Evolutionary conservation across 1,284 basidiomycete genomes (phyloP).

Genomic region (Marasmius sp.): DNA sequence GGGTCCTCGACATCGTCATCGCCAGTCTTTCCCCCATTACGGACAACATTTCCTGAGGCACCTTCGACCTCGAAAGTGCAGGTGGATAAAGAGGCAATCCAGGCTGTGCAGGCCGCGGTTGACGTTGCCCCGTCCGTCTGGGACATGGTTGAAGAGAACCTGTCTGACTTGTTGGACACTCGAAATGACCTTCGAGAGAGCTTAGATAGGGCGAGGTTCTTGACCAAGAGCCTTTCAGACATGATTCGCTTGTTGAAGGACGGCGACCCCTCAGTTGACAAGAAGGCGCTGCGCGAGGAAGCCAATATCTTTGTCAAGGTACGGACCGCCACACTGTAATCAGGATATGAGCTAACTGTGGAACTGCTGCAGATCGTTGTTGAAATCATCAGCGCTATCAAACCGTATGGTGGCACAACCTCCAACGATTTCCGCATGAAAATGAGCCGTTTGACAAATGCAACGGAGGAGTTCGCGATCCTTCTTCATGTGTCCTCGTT

Average conservation of each 20-base stretch:
- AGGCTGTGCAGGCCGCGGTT: constrained; percentile 66
- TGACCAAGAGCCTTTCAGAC: constrained; percentile 57
- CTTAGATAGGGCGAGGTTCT: constrained; percentile 53
- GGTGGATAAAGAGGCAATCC: constrained; percentile 69
- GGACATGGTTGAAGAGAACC: constrained; percentile 65
- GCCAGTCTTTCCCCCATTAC: constrained; percentile 27
- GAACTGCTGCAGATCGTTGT: constrained; percentile 56
- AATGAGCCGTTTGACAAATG: constrained; percentile 72
- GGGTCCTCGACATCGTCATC: constrained; percentile 43
- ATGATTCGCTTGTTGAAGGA: constrained; percentile 54
- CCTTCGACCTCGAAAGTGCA: constrained; percentile 51
- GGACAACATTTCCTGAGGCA: constrained; percentile 40
- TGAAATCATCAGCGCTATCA: constrained; percentile 65
- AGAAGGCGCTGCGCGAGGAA: constrained; percentile 63
- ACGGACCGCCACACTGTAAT: constrained; percentile 16
- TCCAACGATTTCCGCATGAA: constrained; percentile 59
- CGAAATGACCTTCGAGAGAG: constrained; percentile 46
- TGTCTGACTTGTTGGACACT: constrained; percentile 42
- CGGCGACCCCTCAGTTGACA: constrained; percentile 46
- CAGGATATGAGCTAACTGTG: constrained; percentile 9
- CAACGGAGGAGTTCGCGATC: constrained; percentile 78
- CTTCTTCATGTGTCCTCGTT: constrained; percentile 80
- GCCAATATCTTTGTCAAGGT: constrained; percentile 76
- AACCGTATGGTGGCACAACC: constrained; percentile 53
- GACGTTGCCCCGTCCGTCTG: constrained; percentile 73